Evolutionary conservation across 2,329 filamentous ascomycete species (phyloP), one percentile per base, ranked within the genome.

Genomic region (Beauveria asiatica): DNA sequence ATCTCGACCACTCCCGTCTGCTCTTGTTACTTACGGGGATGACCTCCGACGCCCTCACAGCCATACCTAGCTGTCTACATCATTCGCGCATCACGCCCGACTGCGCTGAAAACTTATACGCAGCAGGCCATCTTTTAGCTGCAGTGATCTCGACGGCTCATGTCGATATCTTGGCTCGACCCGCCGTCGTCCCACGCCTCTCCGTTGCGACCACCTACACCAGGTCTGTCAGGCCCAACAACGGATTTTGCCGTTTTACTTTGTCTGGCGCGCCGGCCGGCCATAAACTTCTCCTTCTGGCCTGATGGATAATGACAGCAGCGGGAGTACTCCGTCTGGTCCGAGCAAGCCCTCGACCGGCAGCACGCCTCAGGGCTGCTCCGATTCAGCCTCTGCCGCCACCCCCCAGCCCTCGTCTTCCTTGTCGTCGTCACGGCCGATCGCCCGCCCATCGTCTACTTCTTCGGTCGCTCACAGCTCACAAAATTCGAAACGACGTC

Each of bases 401-500:
- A 45, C 63, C 9, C 57, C 63, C 11, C 57, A 63, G 46, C 63
- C 56, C 61, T 60, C 33, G 41, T 67, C 27, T 60, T 65, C 33
- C 61, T 67, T 37, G 16, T 51, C 39, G 13, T 55, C 49, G 30
- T 46, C 60, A 30, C 37, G 53, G 41, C 53, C 46, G 19, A n/a
- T 27, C 19, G 52, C 45, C n/a, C 51, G 46, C 16, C 52, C 56
- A 7, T 56, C 52, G 9, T 48, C 50, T 6, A 13, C 37, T 4
- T 51, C 53, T 3, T 48, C 42, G 5, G 27, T 65, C n/a, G 59
- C 67, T 25, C 64, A 68, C 61, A 52, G 50, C 50, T 60, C 67
- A 3, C 70, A 74, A 58, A 67, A 72, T 21, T 79, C 79, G 3
- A 84, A 83, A 67, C 74, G 82, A 17, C 75, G 79, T 52, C 76